These are phyloP conservation scores for Xylariaceae sp. DNA, from an alignment of 2,329 filamentous ascomycete species.

Conservation along the genomic window DNA sequence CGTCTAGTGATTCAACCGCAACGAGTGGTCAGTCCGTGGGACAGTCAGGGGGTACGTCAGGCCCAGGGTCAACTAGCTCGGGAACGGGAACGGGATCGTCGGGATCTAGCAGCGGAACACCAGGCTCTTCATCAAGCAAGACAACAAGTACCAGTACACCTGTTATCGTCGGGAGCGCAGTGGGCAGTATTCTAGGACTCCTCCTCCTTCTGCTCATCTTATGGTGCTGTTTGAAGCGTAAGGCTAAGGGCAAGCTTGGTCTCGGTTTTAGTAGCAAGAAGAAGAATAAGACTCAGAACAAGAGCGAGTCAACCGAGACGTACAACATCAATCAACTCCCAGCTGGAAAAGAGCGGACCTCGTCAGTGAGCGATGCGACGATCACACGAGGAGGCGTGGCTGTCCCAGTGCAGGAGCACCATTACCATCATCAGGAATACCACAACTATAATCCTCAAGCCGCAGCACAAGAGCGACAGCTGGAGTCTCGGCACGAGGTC, in stretches of 20 bases:
- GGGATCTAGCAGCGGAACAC: not conserved
- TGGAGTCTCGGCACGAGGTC: too few species aligned
- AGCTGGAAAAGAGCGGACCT: slow-evolving; percentile 7
- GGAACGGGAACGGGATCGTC: slow-evolving; percentile 1
- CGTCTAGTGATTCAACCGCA: slow-evolving; percentile 2
- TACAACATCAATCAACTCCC: slow-evolving; percentile 10
- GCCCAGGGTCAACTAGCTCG: not conserved
- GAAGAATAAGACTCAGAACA: slow-evolving; percentile 18
- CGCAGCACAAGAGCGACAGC: slow-evolving; percentile 5
- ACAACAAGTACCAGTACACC: slow-evolving; percentile 18
- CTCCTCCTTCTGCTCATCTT: slow-evolving; percentile 25
- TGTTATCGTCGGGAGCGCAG: slow-evolving; percentile 29
- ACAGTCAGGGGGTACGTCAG: not conserved
- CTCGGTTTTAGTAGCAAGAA: slow-evolving; percentile 20
- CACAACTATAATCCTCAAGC: slow-evolving; percentile 10
- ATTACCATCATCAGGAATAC: slow-evolving; percentile 12
- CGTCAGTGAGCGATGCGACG: slow-evolving; percentile 12
- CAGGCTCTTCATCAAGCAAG: slow-evolving; percentile 2
- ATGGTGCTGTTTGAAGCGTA: slow-evolving; percentile 18
- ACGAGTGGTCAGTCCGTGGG: slow-evolving; percentile 2
- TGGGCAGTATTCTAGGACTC: slow-evolving; percentile 28
- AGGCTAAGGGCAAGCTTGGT: slow-evolving; percentile 14
- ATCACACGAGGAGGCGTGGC: not conserved
- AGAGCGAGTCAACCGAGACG: slow-evolving; percentile 12
- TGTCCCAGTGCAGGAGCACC: slow-evolving; percentile 7